Conservation (phyloP, 2,329 filamentous ascomycete species). For the Penicillium sp. region DNA sequence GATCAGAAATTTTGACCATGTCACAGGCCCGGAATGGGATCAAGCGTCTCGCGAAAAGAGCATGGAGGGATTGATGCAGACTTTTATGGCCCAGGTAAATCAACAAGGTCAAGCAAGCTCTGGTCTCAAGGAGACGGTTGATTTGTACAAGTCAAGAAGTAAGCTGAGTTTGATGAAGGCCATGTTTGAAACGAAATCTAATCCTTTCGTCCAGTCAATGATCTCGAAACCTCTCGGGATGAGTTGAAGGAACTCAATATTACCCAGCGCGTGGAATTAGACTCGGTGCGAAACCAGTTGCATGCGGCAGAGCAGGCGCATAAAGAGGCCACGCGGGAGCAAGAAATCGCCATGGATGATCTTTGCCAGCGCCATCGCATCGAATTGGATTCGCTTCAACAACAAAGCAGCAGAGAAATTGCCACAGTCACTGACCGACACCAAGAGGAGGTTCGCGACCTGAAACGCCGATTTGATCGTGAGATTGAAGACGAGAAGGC, state of each 20-base stretch:
- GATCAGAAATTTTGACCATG: constrained; percentile 54
- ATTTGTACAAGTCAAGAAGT: constrained; percentile 73
- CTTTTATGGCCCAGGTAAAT: constrained; percentile 70
- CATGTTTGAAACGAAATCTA: background rate
- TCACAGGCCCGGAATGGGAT: constrained; percentile 58
- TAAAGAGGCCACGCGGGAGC: constrained; percentile 52
- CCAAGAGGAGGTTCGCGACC: constrained; percentile 63
- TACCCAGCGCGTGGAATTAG: constrained; percentile 65
- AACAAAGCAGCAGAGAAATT: constrained; percentile 51
- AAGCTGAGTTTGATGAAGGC: constrained; percentile 33
- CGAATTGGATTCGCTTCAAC: constrained; percentile 41
- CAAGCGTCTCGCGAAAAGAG: constrained; percentile 71
- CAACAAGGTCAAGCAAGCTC: constrained; percentile 66
- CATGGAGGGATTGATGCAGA: constrained; percentile 71
- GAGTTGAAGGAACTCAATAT: constrained; percentile 53
- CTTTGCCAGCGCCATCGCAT: constrained; percentile 51
- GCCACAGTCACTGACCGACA: constrained; percentile 61
- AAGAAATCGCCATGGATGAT: constrained; percentile 53
- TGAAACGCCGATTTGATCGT: constrained; percentile 62
- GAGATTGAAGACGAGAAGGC: constrained; percentile 63
- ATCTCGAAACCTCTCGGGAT: constrained; percentile 54
- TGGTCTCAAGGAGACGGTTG: constrained; percentile 69
- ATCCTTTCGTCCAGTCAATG: constrained; percentile 46
- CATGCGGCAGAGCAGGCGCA: constrained; percentile 48
- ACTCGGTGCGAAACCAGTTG: constrained; percentile 56